These are phyloP conservation scores for Yamadazyma kanchanaburiensis DNA, from an alignment of 1,139 yeast species.

Conservation along the genomic window DNA sequence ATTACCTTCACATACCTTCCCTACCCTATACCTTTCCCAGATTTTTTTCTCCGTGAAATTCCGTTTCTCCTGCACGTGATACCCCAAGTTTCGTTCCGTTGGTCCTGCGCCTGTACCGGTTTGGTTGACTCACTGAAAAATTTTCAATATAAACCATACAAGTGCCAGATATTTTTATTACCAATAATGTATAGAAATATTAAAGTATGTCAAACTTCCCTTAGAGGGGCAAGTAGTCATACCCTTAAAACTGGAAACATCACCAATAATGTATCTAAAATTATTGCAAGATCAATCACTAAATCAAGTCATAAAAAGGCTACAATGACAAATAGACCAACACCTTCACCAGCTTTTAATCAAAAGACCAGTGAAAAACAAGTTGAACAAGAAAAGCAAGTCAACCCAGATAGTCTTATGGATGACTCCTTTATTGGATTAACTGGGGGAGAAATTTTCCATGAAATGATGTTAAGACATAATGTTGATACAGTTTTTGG, in stretches of 20 bases:
- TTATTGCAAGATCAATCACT: slow-evolving; percentile 25
- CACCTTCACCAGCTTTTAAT: slow-evolving; percentile 41
- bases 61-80: not conserved
- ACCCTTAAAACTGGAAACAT: no score
- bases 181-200: slow-evolving; percentile 12
- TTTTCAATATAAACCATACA: slow-evolving; percentile 9
- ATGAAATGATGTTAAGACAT: slow-evolving; percentile 97
- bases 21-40: no score
- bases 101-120: slow-evolving; percentile 13
- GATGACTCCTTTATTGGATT: slow-evolving; percentile 90
- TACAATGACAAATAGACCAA: slow-evolving; percentile 34
- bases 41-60: no score
- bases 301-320: slow-evolving; percentile 33
- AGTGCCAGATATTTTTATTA: slow-evolving; percentile 1
- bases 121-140: slow-evolving; percentile 15
- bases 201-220: slow-evolving; percentile 8
- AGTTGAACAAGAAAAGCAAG: slow-evolving; percentile 9
- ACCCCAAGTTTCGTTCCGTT: slow-evolving; percentile 8
- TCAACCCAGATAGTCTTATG: slow-evolving; percentile 30
- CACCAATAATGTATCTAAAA: not conserved
- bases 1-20: no score
- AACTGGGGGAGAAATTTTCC: slow-evolving; percentile 96
- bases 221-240: no score
- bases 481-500: slow-evolving; percentile 93
- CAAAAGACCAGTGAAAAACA: slow-evolving; percentile 14